Base-by-base conservation (phyloP, 2,329 filamentous ascomycete species). In the Daldinia eschscholtzii region DNA sequence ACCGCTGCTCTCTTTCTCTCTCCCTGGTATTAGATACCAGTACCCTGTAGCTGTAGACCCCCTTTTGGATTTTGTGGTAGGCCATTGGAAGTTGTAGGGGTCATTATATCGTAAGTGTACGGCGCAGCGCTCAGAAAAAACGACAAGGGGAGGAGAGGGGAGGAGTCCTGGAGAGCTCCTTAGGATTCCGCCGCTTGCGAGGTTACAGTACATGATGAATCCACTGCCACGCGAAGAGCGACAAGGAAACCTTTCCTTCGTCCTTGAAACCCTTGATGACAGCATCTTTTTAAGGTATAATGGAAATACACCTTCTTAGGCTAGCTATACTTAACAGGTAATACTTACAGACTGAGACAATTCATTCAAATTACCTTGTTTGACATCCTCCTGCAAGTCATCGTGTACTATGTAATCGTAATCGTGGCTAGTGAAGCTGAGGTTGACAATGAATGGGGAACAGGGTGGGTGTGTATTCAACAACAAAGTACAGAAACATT, bases 161-260 rank as follows among this genome's bases (percentile, higher is more conserved):
- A 18, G n/a, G 23, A 9, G 39, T 42, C 42, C 57, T 52, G 42
- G 59, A 64, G 57, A 64, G 62, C 59, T 35, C 61, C 63, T 71
- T 64, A 58, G 65, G 65, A 68, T 66, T 33, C 57, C 63, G 53
- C 61, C 46, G 57, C 46, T 26, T 30, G 10, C 46, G 56, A 55
- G 63, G 69, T 71, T 71, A 56, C 69, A 69, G 69, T 59, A 67
- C 69, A 69, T 62, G 33, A 23, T 23, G 66, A 71, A 71, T 71
- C 69, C 69, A 71, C 69, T 71, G 48, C 69, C 69, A 71, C 69
- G 69, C 69, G 69, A 71, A 65, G 62, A 66, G 33, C 50, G 57
- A 61, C 65, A 68, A 58, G 65, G 65, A 64, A 64, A 64, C 26
- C 35, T 57, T 50, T 69, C 30, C 26, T 57, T 44, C 48, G 56